Base-by-base conservation (phyloP, 768 basidiomycete species). In the Thelephora aurantiotincta region DNA sequence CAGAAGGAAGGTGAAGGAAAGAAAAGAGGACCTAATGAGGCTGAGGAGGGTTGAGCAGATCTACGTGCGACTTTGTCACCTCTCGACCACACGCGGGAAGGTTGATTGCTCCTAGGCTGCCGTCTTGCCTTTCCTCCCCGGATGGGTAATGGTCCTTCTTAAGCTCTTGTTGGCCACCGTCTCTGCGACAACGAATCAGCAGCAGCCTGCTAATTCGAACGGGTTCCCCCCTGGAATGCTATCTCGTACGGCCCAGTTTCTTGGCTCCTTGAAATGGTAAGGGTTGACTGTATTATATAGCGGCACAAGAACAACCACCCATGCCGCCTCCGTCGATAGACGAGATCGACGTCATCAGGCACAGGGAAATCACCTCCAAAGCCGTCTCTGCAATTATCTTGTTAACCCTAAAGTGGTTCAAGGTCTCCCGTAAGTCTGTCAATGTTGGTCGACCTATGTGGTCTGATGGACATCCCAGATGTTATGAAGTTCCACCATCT, bases 401-500 rank as follows among this genome's bases (percentile, higher is more conserved):
- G 5, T 68, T 97, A 34, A 76, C 86, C 2, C 63, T 99, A 54
- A 96, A 98, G 62, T 99, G 96, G 96, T 94, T 97, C 72, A 98
- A 98, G 65, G 87, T 86, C 19, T 97, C 94, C 45, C 96, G 94
- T 97, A 55, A 62, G 91, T 73, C 43, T 26, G 16, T 47, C 9
- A 18, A 30, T 23, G 42, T 33, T 3, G 34, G 18, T 9, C 22
- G 2, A 22, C 14, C 38, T 16, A 18, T 41, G 14, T 44, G 34
- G 42, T 45, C 38, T 11, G 3, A 16, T 23, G 52, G 30, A 50
- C 18, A 35, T 46, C 22, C 13, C 54, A 98, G 94, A 98, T 65
- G 80, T 84, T 16, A 93, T 99, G 86, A 98, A 99, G 61, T 97
- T 96, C 60, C 93, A 99, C 63, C 91, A 97, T 62, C 72, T 99